Base-by-base conservation (phyloP, 306 rosid species). In the Gleditsia sinensis region DNA sequence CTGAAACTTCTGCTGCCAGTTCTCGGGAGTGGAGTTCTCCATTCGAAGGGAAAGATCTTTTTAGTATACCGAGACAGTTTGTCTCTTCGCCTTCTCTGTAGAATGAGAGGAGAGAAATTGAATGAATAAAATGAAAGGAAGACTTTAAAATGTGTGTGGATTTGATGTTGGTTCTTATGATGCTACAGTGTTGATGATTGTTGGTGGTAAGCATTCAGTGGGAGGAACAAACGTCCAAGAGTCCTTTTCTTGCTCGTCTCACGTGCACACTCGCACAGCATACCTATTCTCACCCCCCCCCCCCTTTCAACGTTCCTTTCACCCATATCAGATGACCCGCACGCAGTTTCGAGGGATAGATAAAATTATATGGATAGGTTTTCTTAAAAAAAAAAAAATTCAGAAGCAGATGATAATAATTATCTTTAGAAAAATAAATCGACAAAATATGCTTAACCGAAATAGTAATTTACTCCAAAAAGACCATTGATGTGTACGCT, bases 11-110 rank as follows among this genome's bases (percentile, higher is more conserved):
- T 11, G 75, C 83, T 20, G 75, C 81, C 1, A 91, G 88, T 74
- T 87, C 94, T 13, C 85, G 93, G 75, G 98, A 90, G 54, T 95
- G 99, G 99, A 84, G 91, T 30, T 92, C 98, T 69, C 96, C 99
- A 3, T 95, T 95, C 24, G 98, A 92, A 88, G 99, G 94, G 82
- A 94, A 90, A 72, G 99, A 92, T 88, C 89, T 95, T 73, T 95
- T 95, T 82, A 90, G 93, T 78, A 84, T 87, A 83, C 90, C 99
- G 28, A 90, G 99, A 86, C 94, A 89, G 96, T 90, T 85, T 92
- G 99, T 95, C 82, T 95, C 91, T 83, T 92, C 98, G 78, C 97
- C 97, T 68, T 81, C 96, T 75, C 97, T 82, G 72, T 92, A 85
- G 84, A 64, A 82, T 40, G 87, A 66, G 83, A 75, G 59, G 32